Evolutionary conservation across 2,329 filamentous ascomycete genomes (phyloP), one percentile per base, ranked within the genome.

Genomic region (Colletotrichum ledebouriae): DNA sequence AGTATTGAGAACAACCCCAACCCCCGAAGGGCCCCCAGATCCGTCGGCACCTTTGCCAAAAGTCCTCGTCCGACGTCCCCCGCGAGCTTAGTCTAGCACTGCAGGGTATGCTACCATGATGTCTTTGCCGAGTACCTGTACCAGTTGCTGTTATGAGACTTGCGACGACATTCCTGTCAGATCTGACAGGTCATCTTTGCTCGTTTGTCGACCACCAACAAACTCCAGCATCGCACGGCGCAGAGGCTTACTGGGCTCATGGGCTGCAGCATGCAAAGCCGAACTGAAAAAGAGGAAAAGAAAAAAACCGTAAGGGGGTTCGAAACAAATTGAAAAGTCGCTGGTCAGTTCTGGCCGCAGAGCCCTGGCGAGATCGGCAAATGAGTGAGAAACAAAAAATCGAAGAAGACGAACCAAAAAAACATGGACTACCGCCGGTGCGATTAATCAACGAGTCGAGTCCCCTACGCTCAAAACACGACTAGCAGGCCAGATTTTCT

Each of bases 101-200:
- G 37, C 47, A 17, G 15, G 47, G 47, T 42, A 57, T 22, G 60
- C 34, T 17, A 39, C 33, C 39, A 42, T 13, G 57, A 17, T 17
- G 33, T 50, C 47, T 50, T 22, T n/a, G 33, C 37, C 25, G 41
- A 13, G 22, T n/a, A 17, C 20, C 44, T 46, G 15, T 29, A 20
- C 42, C 25, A 22, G 64, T 29, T 34, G 59, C 52, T 13, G 59
- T 61, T 63, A 60, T 61, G 47, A 59, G 55, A 50, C 53, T 65
- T 59, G 65, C 53, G 47, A 59, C 65, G 60, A 42, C 46, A 13
- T 22, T 55, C 46, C 41, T 65, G 65, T 68, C 60, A 68, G 60
- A 65, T 68, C 39, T 68, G 53, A 68, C 65, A 64, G 39, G 55
- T 65, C 65, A 68, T 58, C 33, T 64, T 34, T 25, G 39, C 46